phyloP scores from a whole-genome alignment of 1,139 yeast species.

The Kodamaea arcana region DNA sequence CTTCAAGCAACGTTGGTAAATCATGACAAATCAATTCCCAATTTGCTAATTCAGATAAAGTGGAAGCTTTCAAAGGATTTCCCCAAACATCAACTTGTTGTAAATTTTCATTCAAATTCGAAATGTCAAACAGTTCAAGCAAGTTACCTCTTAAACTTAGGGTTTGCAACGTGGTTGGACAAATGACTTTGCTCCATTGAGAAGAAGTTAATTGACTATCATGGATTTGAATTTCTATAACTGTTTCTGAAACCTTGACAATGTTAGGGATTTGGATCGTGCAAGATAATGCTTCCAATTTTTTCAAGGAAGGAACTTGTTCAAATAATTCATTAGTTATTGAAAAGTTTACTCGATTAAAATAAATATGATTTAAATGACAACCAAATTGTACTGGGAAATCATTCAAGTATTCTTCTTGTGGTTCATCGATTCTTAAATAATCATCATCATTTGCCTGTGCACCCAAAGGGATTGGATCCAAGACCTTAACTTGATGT shows the following conservation, averaged over 20 bases:
- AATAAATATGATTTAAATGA: neutral
- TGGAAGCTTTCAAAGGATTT: neutral
- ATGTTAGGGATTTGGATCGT: neutral
- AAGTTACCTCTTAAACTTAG: neutral
- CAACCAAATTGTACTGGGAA: neutral
- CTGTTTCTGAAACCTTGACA: neutral
- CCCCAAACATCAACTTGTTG: neutral
- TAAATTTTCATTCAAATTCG: neutral
- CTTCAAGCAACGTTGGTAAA: neutral
- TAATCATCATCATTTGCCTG: neutral
- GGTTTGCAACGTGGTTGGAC: neutral
- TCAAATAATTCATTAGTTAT: neutral
- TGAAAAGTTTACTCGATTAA: neutral
- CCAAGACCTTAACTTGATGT: neutral
- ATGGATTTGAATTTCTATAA: neutral
- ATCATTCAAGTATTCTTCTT: no score
- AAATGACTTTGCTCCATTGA: neutral
- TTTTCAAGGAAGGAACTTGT: neutral
- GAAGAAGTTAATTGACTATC: neutral
- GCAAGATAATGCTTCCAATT: neutral
- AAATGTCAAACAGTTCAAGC: neutral
- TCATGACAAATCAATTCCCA: neutral
- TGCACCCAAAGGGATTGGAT: neutral
- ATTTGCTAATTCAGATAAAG: neutral
- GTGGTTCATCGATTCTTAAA: neutral